phyloP scores from a whole-genome alignment of 2,329 filamentous ascomycete species.

The Scleromitrula shiraiana region DNA sequence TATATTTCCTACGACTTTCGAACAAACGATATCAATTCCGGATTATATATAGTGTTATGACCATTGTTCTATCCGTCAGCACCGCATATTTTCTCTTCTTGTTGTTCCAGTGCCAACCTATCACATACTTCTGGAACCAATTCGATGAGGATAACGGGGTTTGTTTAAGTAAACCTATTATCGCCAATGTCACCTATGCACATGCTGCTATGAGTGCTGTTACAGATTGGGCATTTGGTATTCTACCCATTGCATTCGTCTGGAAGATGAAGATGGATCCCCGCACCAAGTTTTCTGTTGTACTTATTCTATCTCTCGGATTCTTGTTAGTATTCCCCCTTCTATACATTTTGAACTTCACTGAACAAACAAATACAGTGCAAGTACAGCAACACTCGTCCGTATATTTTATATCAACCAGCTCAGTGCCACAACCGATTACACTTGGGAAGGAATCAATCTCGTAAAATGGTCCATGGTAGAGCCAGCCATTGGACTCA shows the following conservation, averaged over 20 bases:
- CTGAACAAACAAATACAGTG: slow-evolving; percentile 23
- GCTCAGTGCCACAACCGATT: slow-evolving; percentile 32
- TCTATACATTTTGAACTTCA: not conserved
- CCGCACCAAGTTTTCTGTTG: slow-evolving; percentile 29
- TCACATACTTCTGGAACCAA: slow-evolving; percentile 32
- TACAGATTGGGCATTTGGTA: slow-evolving; percentile 27
- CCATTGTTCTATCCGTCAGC: slow-evolving; percentile 19
- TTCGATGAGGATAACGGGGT: slow-evolving; percentile 25
- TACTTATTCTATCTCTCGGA: slow-evolving; percentile 30
- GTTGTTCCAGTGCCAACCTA: slow-evolving; percentile 25
- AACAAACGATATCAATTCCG: slow-evolving; percentile 21
- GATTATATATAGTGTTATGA: slow-evolving; percentile 20
- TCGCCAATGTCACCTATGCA: slow-evolving; percentile 23
- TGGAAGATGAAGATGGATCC: slow-evolving; percentile 26
- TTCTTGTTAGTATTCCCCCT: slow-evolving; percentile 31
- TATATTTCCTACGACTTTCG: slow-evolving; percentile 25
- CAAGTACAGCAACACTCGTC: slow-evolving; percentile 36
- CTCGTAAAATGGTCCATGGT: slow-evolving; percentile 38
- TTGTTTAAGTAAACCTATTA: slow-evolving; percentile 25
- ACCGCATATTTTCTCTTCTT: slow-evolving; percentile 27
- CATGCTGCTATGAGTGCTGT: slow-evolving; percentile 24
- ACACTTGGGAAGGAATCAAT: slow-evolving; percentile 35
- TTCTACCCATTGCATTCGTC: slow-evolving; percentile 26
- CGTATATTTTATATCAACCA: slow-evolving; percentile 36
- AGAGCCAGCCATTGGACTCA: slow-evolving; percentile 36